Evolutionary conservation across 257 asterid species (phyloP).

Genomic region (Henckelia pumila): DNA sequence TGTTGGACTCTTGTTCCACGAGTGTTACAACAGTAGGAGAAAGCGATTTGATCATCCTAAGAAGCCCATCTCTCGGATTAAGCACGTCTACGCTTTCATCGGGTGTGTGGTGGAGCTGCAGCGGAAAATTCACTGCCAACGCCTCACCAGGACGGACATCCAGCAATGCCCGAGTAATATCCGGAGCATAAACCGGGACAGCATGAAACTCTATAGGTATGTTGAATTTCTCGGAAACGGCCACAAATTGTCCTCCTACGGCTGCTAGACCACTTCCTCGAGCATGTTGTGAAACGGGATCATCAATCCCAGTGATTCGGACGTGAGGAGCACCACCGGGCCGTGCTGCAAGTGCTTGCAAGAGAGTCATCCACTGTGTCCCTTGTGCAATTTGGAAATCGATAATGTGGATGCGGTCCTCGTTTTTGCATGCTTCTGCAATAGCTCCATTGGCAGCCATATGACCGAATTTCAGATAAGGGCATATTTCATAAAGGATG

Average conservation of each 20-base stretch:
- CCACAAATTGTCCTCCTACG: constrained; percentile 27
- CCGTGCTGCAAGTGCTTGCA: constrained; percentile 32
- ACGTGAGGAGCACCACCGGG: constrained; percentile 36
- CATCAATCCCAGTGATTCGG: constrained; percentile 38
- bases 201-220: constrained; percentile 32
- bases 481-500: constrained; percentile 35
- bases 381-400: constrained; percentile 38
- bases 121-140: constrained; percentile 32
- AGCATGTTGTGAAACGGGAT: constrained; percentile 31
- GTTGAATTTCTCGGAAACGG: constrained; percentile 29
- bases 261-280: constrained; percentile 35
- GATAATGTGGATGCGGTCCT: constrained; percentile 27
- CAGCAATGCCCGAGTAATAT: constrained; percentile 26
- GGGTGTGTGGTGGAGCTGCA: constrained; percentile 33
- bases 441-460: constrained; percentile 38
- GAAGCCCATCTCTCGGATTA: constrained; percentile 33
- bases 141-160: constrained; percentile 27
- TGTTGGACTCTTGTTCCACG: constrained; percentile 34
- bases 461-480: constrained; percentile 37
- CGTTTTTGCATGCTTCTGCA: constrained; percentile 36
- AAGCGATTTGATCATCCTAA: constrained; percentile 32
- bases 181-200: constrained; percentile 23
- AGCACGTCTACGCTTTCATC: constrained; percentile 29
- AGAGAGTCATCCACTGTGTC: constrained; percentile 35
- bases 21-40: constrained; percentile 35